A percentile compares a stretch with the other conserved stretches of the same genome.
These are phyloP conservation scores for Boeremia exigua DNA, from an alignment of 2,329 filamentous ascomycete species.

Conservation along the genomic window DNA sequence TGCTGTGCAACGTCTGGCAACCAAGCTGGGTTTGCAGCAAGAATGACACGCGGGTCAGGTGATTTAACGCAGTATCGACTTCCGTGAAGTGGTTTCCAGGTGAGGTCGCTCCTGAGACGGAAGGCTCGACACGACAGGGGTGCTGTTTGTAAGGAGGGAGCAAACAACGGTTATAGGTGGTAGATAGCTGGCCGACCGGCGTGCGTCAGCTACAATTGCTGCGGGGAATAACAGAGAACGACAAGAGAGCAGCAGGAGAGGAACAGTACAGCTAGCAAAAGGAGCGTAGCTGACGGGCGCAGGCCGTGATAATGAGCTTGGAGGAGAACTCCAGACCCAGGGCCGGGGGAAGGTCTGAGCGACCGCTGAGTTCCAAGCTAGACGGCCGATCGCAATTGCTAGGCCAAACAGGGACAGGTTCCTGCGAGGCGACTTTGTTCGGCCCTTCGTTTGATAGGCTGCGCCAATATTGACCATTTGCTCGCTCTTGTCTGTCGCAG, in stretches of 20 bases:
- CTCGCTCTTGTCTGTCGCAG: constrained; percentile 7
- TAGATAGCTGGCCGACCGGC: constrained; percentile 25
- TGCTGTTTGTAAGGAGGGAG: constrained; percentile 21
- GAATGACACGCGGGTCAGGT: constrained; percentile 21
- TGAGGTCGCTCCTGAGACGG: constrained; percentile 1
- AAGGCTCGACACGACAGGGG: constrained; percentile 3
- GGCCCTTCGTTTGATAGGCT: constrained; percentile 16
- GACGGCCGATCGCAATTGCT: constrained; percentile 14
- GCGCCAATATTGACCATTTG: constrained; percentile 14
- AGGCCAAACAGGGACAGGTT: constrained; percentile 1
- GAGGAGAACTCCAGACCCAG: constrained; percentile 20
- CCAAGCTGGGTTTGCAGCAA: constrained; percentile 20
- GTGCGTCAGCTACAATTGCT: constrained; percentile 24
- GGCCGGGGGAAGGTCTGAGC: constrained; percentile 28
- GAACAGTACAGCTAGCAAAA: constrained; percentile 12
- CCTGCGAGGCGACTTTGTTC: constrained; percentile 10
- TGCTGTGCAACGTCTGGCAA: constrained; percentile 21
- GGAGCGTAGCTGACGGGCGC: constrained; percentile 19
- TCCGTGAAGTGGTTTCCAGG: constrained; percentile 3
- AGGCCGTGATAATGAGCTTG: constrained; percentile 22
- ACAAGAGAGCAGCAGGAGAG: constrained; percentile 15
- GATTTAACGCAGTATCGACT: constrained; percentile 9
- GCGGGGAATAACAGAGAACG: constrained; percentile 18
- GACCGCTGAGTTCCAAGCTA: constrained; percentile 21
- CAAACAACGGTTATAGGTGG: constrained; percentile 7